A percentile compares a stretch with the other conserved stretches of the same genome.
phyloP scores from a whole-genome alignment of 768 basidiomycete species.

The Zangia roseola region DNA sequence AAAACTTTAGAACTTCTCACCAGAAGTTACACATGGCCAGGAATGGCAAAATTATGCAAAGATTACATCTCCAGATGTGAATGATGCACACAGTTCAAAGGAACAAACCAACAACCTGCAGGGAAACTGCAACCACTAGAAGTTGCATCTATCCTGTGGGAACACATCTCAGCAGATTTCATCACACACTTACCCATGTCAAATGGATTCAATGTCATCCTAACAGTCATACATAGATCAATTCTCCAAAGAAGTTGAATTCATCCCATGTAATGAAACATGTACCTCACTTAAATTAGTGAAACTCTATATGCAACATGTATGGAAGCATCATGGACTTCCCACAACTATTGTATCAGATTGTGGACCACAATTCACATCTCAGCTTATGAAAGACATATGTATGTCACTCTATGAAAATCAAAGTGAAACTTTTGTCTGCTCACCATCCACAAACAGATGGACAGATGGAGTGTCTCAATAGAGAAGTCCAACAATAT shows the following conservation, averaged over 20 bases:
- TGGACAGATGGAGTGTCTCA: conserved; percentile 29
- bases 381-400: not conserved
- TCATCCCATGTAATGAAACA: not conserved
- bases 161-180: not conserved
- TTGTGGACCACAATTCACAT: not conserved
- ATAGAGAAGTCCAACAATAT: not conserved
- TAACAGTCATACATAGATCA: not conserved
- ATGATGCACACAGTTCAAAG: not conserved
- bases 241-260: not conserved
- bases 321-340: not conserved
- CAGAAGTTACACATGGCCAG: not conserved
- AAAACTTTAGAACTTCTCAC: not conserved
- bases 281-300: not conserved
- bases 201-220: not conserved
- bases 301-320: no score
- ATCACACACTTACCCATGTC: not conserved
- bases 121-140: not conserved
- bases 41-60: not conserved
- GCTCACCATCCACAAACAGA: conserved; percentile 40
- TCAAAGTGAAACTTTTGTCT: conserved; percentile 24
- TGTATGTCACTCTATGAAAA: not conserved
- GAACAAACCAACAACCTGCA: not conserved
- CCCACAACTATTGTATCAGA: not conserved
- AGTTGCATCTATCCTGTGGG: not conserved
- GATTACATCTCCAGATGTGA: not conserved